Base-by-base conservation (phyloP, 371 early-diverging fungal genomes). In the Rhizopus stolonifer region DNA sequence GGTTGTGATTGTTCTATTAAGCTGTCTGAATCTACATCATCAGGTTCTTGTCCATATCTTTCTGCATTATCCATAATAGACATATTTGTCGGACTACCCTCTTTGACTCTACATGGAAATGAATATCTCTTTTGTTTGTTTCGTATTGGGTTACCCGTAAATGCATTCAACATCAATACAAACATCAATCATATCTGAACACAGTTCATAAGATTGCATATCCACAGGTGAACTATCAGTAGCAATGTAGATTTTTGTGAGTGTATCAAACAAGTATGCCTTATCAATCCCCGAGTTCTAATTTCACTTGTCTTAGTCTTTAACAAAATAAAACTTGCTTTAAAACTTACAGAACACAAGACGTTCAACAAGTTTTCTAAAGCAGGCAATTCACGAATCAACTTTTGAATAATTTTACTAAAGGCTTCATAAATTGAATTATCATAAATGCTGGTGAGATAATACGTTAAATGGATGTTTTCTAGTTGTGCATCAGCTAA, bases 261-360 rank as follows among this genome's bases (percentile, higher is more conserved):
- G 52, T 9, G 87, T 81, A 65, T 97, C 98, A 62, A 97, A 94
- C 40, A 97, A 68, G 65, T 94, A 96, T 11, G 94, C 94, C 65
- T 97, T 96, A 58, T 97, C 98, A 51, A 96, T 89, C 11, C 91
- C 90, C 1, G 96, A 94, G 61, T 92, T 96, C 90, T 94, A 64
- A 4, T 7, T 22, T 19, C 0, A 14, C 24, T 54, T 5, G n/a
- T 55, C 1, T 29, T 22, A 31, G 21, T 15, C n/a, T 29, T 7
- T 0, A 13, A 11, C 9, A 11, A 8, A 10, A 22, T 26, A 25
- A 24, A 45, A 9, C 19, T n/a, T n/a, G n/a, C n/a, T n/a, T n/a
- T n/a, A 3, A 8, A 7, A 50, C 79, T 50, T 86, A 92, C 93
- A 53, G 91, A 86, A 66, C 95, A 94, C 33, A 97, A 76, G 36